phyloP scores from a whole-genome alignment of 2,329 filamentous ascomycete genomes.

The Colletotrichum spaethianum region DNA sequence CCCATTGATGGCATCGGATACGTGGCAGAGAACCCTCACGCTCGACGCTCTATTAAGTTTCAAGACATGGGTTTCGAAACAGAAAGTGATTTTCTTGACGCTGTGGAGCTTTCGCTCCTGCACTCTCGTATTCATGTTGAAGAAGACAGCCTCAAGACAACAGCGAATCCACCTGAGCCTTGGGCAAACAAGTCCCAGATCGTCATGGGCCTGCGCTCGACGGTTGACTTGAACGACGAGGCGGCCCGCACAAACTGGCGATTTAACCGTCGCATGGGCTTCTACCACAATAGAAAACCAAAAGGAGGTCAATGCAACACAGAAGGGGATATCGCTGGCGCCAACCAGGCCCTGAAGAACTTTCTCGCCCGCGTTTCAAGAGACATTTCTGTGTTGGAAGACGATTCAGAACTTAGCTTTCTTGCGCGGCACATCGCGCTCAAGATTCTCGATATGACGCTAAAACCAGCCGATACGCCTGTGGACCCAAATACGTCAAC shows the following conservation, averaged over 20 bases:
- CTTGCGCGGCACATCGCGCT: neutral
- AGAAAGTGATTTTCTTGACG: neutral
- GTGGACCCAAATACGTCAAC: neutral
- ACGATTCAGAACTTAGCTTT: neutral
- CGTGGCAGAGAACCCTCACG: conserved; percentile 42
- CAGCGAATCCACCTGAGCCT: neutral
- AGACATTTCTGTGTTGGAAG: neutral
- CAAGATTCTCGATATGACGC: conserved; percentile 1
- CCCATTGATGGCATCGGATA: conserved; percentile 55
- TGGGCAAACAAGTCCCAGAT: neutral
- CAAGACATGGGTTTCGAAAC: conserved; percentile 11
- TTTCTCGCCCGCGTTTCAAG: neutral
- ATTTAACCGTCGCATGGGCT: conserved; percentile 3
- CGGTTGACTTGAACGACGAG: neutral
- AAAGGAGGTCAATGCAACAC: neutral
- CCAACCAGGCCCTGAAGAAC: neutral
- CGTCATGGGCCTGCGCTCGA: conserved; percentile 7
- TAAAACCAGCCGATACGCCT: neutral
- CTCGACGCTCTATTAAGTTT: neutral
- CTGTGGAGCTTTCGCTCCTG: neutral
- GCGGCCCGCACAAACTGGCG: conserved; percentile 4
- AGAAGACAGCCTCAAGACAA: neutral
- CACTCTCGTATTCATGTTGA: neutral
- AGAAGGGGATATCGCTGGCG: neutral
- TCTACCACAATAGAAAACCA: conserved; percentile 1